Base-by-base conservation (phyloP, 371 early-diverging fungal genomes). In the Mucor velutinosus region DNA sequence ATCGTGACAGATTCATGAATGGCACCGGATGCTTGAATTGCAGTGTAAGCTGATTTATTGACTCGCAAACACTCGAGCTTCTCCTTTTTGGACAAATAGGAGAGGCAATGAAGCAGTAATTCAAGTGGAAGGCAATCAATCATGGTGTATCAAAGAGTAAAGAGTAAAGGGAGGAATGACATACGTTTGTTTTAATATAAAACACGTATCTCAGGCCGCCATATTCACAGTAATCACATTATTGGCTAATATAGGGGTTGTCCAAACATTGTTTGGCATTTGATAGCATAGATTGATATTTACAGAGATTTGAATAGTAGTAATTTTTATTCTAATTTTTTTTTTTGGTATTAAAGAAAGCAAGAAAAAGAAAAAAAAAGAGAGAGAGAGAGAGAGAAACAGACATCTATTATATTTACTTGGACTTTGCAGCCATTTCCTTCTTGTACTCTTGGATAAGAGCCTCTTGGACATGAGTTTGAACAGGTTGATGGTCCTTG, bases 401-500 rank as follows among this genome's bases (percentile, higher is more conserved):
- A 49, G 25, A 51, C 11, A 51, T 51, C 23, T 51, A 51, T 51
- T 51, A 58, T 35, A 49, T 58, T 59, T 69, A 73, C 53, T 73
- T 73, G 27, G 58, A 19, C 66, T 73, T 73, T 45, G 47, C 63
- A 53, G 73, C 73, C 55, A 66, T 47, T 60, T 73, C 73, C 64
- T 73, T 69, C 60, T 69, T 73, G 41, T 93, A 91, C 66, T 93
- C 97, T 70, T 91, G 87, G 73, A 97, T 89, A 70, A 98, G 85
- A 65, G 93, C 87, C 67, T 90, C 87, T 78, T 98, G 98, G 12
- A 94, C 90, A 64, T 88, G 81, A 15, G 92, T 82, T 58, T 85
- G 74, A 33, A 97, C 98, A 35, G 95, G 89, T 60, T 84, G 82
- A 79, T 99, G 97, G 51, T 87, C 82, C 83, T 92, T 90, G 86